A percentile compares a stretch with the other conserved stretches of the same genome.
These are phyloP conservation scores for Tubosaeta sp. DNA, from an alignment of 768 basidiomycete genomes.

Conservation along the genomic window DNA sequence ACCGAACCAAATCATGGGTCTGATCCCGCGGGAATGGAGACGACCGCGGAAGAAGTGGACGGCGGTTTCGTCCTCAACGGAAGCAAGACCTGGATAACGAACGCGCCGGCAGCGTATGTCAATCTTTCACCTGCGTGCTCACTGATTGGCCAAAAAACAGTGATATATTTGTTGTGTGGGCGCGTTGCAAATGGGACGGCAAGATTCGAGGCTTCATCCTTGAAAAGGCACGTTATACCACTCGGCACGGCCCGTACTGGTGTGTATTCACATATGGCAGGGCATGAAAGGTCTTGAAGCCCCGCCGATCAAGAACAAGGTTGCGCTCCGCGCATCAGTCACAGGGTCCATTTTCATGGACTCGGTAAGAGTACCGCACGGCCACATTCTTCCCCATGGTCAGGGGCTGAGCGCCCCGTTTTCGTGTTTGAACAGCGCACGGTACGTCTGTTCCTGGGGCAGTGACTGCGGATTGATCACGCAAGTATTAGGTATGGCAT, in stretches of 20 bases:
- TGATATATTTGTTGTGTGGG: constrained; percentile 92
- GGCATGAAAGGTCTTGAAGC: constrained; percentile 78
- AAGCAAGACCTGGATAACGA: constrained; percentile 97
- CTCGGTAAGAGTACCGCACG: constrained; percentile 70
- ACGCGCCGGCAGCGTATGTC: constrained; percentile 83
- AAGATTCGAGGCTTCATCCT: constrained; percentile 88
- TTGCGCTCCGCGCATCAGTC: constrained; percentile 80
- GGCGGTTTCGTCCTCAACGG: constrained; percentile 86
- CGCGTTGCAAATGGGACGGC: constrained; percentile 89
- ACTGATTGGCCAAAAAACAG: constrained; percentile 34
- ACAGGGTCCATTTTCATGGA: constrained; percentile 93
- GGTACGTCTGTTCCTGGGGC: constrained; percentile 33
- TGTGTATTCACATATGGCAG: constrained; percentile 35
- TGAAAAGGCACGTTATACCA: constrained; percentile 60
- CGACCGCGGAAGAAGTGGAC: constrained; percentile 77
- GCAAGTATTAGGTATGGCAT: constrained; percentile 61
- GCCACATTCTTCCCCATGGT: constrained; percentile 72
- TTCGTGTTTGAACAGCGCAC: constrained; percentile 87
- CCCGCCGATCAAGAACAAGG: constrained; percentile 88
- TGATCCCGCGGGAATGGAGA: constrained; percentile 97
- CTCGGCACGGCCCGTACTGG: not conserved
- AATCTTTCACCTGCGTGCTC: not conserved
- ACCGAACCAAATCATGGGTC: constrained; percentile 98
- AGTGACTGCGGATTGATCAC: not conserved
- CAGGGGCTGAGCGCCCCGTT: constrained; percentile 82